Evolutionary conservation across 257 asterid species (phyloP).

Genomic region (Penstemon newberryi): DNA sequence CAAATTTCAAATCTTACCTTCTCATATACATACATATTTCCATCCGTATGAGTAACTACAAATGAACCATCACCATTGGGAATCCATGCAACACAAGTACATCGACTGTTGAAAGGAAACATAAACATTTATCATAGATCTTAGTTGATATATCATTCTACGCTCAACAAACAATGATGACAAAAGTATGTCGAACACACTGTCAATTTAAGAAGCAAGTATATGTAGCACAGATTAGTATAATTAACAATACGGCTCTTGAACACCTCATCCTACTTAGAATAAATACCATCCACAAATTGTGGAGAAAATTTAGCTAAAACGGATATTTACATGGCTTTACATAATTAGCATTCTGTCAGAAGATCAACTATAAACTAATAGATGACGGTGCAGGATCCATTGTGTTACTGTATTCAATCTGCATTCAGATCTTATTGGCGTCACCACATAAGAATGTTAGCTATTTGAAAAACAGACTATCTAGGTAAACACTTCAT

Average conservation of each 20-base stretch:
- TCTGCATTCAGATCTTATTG: background rate
- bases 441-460: background rate
- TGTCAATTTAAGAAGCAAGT: background rate
- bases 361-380: background rate
- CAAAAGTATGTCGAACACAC: background rate
- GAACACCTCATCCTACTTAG: too few relatives aligned
- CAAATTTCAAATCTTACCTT: slow-evolving; percentile 63
- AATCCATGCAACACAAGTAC: slow-evolving; percentile 90
- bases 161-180: background rate
- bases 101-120: slow-evolving; percentile 67
- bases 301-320: background rate
- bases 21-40: slow-evolving; percentile 82
- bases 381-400: background rate
- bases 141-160: slow-evolving; percentile 5
- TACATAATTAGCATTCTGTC: background rate
- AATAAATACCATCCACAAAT: too few relatives aligned
- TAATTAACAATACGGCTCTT: background rate
- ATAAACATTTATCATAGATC: slow-evolving; percentile 18
- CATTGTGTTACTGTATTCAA: background rate
- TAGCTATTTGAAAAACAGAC: background rate
- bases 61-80: slow-evolving; percentile 92
- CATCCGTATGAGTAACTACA: slow-evolving; percentile 90
- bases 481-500: background rate
- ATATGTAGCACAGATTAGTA: background rate
- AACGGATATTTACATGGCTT: background rate